A percentile compares a stretch with the other conserved stretches of the same genome.
These are phyloP conservation scores for Danielozyma ontarioensis DNA, from an alignment of 805 yeast genomes.

Conservation along the genomic window DNA sequence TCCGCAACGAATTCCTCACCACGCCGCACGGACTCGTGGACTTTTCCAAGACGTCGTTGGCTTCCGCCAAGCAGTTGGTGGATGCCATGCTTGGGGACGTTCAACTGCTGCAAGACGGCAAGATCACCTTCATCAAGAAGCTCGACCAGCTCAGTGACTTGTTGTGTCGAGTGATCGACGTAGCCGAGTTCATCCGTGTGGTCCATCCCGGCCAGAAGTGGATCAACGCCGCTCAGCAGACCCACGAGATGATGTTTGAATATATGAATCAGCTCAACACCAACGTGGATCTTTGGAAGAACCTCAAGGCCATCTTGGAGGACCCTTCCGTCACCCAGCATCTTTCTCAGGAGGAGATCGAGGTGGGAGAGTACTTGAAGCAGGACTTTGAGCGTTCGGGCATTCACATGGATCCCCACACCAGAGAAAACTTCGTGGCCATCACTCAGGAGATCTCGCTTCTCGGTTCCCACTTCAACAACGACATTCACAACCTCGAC, in stretches of 20 bases:
- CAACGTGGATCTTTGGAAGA: constrained; percentile 61
- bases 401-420: constrained; percentile 64
- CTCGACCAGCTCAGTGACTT: constrained; percentile 85
- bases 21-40: constrained; percentile 65
- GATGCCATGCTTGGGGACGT: constrained; percentile 42
- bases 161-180: constrained; percentile 86
- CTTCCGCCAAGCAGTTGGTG: constrained; percentile 59
- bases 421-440: constrained; percentile 66
- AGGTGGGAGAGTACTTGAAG: constrained; percentile 74
- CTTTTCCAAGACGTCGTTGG: constrained; percentile 63
- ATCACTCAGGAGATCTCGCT: constrained; percentile 77
- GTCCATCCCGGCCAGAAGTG: constrained; percentile 74
- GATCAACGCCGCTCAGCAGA: constrained; percentile 75
- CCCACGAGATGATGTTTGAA: constrained; percentile 85
- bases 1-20: constrained; percentile 64
- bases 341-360: constrained; percentile 68
- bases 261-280: constrained; percentile 92
- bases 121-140: constrained; percentile 47
- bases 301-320: constrained; percentile 51
- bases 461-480: constrained; percentile 72
- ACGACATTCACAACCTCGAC: constrained; percentile 36
- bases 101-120: constrained; percentile 37
- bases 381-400: constrained; percentile 91
- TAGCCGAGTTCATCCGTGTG: constrained; percentile 87
- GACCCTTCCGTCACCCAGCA: constrained; percentile 22